These are phyloP conservation scores for Boletus tomentosulus DNA, from an alignment of 768 basidiomycete species.

Conservation along the genomic window DNA sequence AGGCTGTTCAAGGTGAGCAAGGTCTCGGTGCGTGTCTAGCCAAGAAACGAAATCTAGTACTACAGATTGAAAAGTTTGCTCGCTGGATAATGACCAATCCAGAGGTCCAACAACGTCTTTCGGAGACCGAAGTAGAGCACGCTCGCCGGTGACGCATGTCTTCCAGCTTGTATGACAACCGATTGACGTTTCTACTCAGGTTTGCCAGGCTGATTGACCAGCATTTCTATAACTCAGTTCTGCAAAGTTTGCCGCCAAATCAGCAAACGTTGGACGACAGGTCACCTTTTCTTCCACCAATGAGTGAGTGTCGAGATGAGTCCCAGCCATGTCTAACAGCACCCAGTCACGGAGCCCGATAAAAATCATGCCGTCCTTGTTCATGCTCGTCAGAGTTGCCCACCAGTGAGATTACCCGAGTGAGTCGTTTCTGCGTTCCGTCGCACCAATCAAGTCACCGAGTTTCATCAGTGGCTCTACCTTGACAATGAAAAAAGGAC, in stretches of 20 bases:
- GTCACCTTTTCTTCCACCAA: slow-evolving; percentile 65
- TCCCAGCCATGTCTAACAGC: slow-evolving; percentile 4
- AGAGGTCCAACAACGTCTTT: slow-evolving; percentile 71
- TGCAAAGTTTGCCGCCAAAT: slow-evolving; percentile 75
- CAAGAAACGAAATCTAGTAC: neutral
- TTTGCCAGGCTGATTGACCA: slow-evolving; percentile 73
- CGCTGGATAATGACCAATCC: slow-evolving; percentile 70
- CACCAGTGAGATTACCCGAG: slow-evolving; percentile 66
- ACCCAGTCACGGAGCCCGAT: slow-evolving; percentile 73
- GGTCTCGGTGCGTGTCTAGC: neutral
- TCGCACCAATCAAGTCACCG: neutral
- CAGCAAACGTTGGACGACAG: slow-evolving; percentile 77
- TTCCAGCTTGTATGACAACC: neutral
- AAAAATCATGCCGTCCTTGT: slow-evolving; percentile 75
- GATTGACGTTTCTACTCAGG: slow-evolving; percentile 34
- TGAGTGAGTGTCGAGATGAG: slow-evolving; percentile 45
- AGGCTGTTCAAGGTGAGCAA: slow-evolving; percentile 72
- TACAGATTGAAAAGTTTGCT: slow-evolving; percentile 84
- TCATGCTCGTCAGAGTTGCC: slow-evolving; percentile 69
- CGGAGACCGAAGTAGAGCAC: slow-evolving; percentile 78
- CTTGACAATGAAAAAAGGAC: slow-evolving; percentile 72
- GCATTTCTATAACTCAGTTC: slow-evolving; percentile 75
- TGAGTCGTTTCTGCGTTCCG: slow-evolving; percentile 31
- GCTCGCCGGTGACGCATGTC: slow-evolving; percentile 55
- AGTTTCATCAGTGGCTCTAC: slow-evolving; percentile 52